Evolutionary conservation across 371 early-diverging fungal genomes (phyloP), one percentile per base, ranked within the genome.

Genomic region (Syncephalis fuscata): DNA sequence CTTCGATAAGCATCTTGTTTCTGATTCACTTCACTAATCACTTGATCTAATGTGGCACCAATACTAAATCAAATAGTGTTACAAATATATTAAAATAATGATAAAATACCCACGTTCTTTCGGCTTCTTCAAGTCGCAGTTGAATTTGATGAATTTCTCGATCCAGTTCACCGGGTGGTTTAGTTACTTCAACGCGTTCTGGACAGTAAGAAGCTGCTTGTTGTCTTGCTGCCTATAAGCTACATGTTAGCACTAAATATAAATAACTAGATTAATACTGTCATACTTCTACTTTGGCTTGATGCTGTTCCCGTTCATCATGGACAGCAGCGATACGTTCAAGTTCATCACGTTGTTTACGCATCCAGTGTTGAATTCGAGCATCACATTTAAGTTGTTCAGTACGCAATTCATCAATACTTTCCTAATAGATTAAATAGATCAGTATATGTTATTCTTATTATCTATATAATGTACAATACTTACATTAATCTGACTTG

Each of bases 151-250:
- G 56, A 15, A 86, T 71, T 46, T 76, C 63, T 5, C 66, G 67
- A 48, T 81, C 74, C 21, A 91, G 60, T 32, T 68, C 67, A 2
- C 63, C 57, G 0, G 65, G 60, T 2, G 64, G 41, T 19, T 64
- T 61, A 7, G 57, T 63, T 0, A 74, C 73, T 15, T 68, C 57
- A 0, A 85, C 77, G 8, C 85, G 79, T 46, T 79, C 73, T 0
- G 70, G 67, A 45, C 79, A 76, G 37, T 76, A 74, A 21, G 59
- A 60, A 46, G 51, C 56, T 0, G 77, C 82, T 49, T 74, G 57
- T 7, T 49, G 54, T 2, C 59, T 71, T 48, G 66, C 68, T 70
- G 27, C 41, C 11, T 54, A 17, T 44, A 48, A 42, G 20, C 37
- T 27, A 7, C 5, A 17, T 37, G 11, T 38, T 15, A 45, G 23